Evolutionary conservation across 768 basidiomycete genomes (phyloP).

Genomic region (Kockovaella imperatae): DNA sequence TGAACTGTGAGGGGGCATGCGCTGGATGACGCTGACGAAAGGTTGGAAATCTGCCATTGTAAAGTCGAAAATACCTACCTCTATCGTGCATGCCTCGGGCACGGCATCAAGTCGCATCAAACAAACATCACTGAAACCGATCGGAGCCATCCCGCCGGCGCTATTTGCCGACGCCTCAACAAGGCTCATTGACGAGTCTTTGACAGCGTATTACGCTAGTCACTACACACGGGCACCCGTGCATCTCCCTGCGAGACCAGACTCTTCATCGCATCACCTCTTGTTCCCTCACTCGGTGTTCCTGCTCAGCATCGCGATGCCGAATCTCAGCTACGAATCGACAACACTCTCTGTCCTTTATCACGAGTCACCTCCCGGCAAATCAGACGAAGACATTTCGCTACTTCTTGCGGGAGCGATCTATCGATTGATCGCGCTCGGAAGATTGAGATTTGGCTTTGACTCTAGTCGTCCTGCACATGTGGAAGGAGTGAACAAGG

Average conservation of each 20-base stretch:
- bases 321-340: neutral
- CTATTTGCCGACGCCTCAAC: slow-evolving; percentile 18
- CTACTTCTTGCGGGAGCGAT: slow-evolving; percentile 8
- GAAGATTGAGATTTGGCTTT: slow-evolving; percentile 13
- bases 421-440: slow-evolving; percentile 11
- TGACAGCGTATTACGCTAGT: slow-evolving; percentile 1
- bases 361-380: slow-evolving; percentile 10
- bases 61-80: too few relatives aligned
- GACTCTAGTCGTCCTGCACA: slow-evolving; percentile 8
- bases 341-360: slow-evolving; percentile 11
- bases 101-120: too few relatives aligned
- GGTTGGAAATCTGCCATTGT: too few relatives aligned
- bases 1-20: slow-evolving; percentile 16
- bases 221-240: slow-evolving; percentile 4
- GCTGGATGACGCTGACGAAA: too few relatives aligned
- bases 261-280: neutral
- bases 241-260: neutral
- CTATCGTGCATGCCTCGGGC: too few relatives aligned
- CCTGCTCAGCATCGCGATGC: neutral
- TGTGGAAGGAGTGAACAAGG: slow-evolving; percentile 6
- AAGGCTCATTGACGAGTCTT: slow-evolving; percentile 18
- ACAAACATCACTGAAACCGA: too few relatives aligned
- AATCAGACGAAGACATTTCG: slow-evolving; percentile 11
- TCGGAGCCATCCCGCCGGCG: slow-evolving; percentile 11
- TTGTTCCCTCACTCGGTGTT: neutral